A percentile compares a stretch with the other conserved stretches of the same genome.
Conservation (phyloP, 257 asterid species). For the Anisodus acutangulus region DNA sequence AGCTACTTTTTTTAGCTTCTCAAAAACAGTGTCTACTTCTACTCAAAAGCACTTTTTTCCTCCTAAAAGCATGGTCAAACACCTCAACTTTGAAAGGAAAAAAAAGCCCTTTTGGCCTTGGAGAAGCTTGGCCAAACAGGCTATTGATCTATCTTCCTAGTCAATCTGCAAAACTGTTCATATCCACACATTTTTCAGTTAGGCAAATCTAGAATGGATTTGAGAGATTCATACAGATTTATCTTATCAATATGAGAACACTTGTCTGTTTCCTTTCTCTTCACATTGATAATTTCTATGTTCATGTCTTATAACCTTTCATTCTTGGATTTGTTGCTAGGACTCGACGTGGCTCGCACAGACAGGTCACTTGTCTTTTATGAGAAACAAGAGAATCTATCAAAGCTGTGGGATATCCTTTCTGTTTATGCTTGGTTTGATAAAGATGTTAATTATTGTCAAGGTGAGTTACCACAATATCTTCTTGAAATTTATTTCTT, state of each 20-base stretch:
- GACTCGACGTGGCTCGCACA: conserved; percentile 92
- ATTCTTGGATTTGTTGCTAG: conserved; percentile 46
- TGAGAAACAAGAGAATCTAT: conserved; percentile 78
- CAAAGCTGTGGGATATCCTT: conserved; percentile 93
- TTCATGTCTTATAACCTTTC: conserved; percentile 19
- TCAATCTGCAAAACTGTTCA: neutral
- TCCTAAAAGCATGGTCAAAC: too few species aligned
- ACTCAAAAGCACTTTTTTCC: too few species aligned
- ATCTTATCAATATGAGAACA: neutral
- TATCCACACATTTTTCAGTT: neutral
- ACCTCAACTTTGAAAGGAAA: too few species aligned
- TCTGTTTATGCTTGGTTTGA: conserved; percentile 92
- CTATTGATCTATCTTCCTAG: neutral
- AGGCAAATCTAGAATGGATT: neutral
- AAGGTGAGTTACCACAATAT: conserved; percentile 55
- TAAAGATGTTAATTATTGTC: conserved; percentile 90
- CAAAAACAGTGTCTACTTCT: too few species aligned
- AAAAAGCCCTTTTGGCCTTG: too few species aligned
- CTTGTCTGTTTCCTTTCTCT: conserved; percentile 12
- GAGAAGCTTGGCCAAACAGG: too few species aligned
- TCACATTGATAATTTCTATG: conserved; percentile 21
- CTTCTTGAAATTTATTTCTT: neutral
- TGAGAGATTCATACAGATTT: neutral
- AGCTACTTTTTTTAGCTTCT: too few species aligned
- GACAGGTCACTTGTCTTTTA: conserved; percentile 80